These are phyloP conservation scores for Tarenaya hassleriana DNA, from an alignment of 345 rosid species.

Conservation along the genomic window DNA sequence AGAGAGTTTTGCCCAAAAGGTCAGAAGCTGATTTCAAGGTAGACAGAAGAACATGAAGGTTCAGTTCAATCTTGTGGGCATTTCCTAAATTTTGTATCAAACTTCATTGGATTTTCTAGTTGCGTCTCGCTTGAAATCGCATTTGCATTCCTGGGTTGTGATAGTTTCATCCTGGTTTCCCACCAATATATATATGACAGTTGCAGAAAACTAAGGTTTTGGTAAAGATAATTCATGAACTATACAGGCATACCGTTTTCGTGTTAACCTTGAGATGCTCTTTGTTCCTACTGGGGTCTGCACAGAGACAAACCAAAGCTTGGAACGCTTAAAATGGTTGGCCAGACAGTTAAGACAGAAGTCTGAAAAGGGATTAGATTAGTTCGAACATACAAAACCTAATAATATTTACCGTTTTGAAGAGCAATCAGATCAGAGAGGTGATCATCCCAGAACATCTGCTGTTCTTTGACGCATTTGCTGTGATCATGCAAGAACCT, in stretches of 20 bases:
- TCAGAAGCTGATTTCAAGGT: not conserved
- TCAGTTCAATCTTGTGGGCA: no score
- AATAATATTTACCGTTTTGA: conserved; percentile 34
- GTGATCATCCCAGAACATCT: conserved; percentile 18
- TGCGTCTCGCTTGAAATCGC: no score
- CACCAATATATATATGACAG: no score
- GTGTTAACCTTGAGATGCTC: not conserved
- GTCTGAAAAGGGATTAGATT: not conserved
- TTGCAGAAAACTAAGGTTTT: no score
- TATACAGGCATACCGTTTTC: conserved; percentile 8
- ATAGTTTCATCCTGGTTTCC: no score
- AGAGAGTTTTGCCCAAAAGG: not conserved
- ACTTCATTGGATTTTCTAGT: no score
- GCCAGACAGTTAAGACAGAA: no score
- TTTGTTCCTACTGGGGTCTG: conserved; percentile 17
- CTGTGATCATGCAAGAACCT: conserved; percentile 46
- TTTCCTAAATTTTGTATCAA: no score
- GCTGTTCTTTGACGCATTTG: conserved; percentile 41
- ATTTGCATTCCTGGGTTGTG: no score
- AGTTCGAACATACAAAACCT: not conserved
- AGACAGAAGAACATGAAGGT: not conserved
- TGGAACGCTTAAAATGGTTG: not conserved
- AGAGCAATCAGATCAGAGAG: conserved; percentile 37
- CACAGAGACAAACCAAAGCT: conserved; percentile 7
- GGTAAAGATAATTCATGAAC: no score